Conservation (phyloP, 78 protist genomes). For the Dictyostelium brefeldianum region DNA sequence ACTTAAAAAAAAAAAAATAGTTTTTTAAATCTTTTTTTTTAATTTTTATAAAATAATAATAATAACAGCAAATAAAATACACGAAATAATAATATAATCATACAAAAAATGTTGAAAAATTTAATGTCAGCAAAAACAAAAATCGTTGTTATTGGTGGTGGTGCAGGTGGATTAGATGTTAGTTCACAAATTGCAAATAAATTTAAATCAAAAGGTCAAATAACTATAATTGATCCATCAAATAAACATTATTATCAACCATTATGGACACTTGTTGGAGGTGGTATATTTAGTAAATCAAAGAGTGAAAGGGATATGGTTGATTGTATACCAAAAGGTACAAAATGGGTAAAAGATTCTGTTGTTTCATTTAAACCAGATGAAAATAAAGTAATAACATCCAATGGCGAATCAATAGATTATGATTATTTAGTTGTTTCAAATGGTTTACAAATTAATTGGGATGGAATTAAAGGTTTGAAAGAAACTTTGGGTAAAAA, state of each 20-base stretch:
- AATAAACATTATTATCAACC: constrained; percentile 89
- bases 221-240: constrained; percentile 75
- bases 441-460: constrained; percentile 63
- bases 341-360: constrained; percentile 60
- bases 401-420: constrained; percentile 31
- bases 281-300: constrained; percentile 50
- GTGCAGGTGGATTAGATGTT: constrained; percentile 84
- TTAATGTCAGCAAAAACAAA: constrained; percentile 13
- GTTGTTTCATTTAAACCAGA: constrained; percentile 62
- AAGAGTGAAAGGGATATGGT: constrained; percentile 12
- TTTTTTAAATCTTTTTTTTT: too few relatives aligned
- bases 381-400: constrained; percentile 17
- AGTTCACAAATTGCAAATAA: constrained; percentile 56
- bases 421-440: constrained; percentile 85
- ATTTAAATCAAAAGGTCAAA: constrained; percentile 40
- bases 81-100: too few relatives aligned
- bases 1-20: too few relatives aligned
- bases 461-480: constrained; percentile 79
- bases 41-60: too few relatives aligned
- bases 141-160: constrained; percentile 84
- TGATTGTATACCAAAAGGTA: constrained; percentile 72
- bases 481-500: constrained; percentile 75
- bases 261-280: constrained; percentile 88
- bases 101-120: too few relatives aligned
- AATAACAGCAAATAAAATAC: too few relatives aligned